Evolutionary conservation across 768 basidiomycete genomes (phyloP).

Genomic region (Pleurotus giganteus): DNA sequence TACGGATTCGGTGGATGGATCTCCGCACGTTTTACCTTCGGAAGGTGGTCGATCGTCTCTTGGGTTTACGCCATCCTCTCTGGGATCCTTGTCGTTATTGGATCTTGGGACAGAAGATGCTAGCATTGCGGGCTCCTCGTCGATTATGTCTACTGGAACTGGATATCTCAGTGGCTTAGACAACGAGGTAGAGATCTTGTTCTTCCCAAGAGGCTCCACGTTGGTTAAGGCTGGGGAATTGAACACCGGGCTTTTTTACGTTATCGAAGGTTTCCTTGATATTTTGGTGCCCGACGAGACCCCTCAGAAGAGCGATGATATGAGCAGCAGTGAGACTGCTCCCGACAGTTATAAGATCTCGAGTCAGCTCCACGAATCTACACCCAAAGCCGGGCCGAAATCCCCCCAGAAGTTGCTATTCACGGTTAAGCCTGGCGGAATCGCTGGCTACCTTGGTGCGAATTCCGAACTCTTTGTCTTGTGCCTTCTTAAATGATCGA

Average conservation of each 20-base stretch:
- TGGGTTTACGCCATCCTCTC: constrained; percentile 58
- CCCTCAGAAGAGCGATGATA: constrained; percentile 14
- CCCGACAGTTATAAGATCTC: background rate
- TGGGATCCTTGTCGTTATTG: constrained; percentile 70
- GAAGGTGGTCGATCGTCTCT: constrained; percentile 36
- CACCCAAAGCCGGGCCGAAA: constrained; percentile 21
- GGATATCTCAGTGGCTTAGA: constrained; percentile 80
- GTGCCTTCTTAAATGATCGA: background rate
- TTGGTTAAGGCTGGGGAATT: constrained; percentile 88
- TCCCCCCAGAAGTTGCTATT: constrained; percentile 72
- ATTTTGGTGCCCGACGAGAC: constrained; percentile 69
- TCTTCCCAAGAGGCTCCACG: constrained; percentile 82
- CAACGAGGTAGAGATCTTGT: constrained; percentile 95
- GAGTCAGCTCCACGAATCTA: background rate
- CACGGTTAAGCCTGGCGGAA: constrained; percentile 95
- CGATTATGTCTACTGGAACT: constrained; percentile 42
- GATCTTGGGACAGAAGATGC: constrained; percentile 71
- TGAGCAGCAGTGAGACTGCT: background rate
- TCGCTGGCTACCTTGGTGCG: constrained; percentile 90
- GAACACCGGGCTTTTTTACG: constrained; percentile 88
- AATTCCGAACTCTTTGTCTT: background rate
- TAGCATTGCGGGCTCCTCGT: constrained; percentile 61
- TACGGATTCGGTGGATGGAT: constrained; percentile 61
- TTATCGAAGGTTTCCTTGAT: constrained; percentile 95
- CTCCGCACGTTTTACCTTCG: constrained; percentile 55